A percentile compares a stretch with the other conserved stretches of the same genome.
These are phyloP conservation scores for Talaromyces nanjingensis DNA, from an alignment of 495 filamentous ascomycete genomes.

Conservation along the genomic window DNA sequence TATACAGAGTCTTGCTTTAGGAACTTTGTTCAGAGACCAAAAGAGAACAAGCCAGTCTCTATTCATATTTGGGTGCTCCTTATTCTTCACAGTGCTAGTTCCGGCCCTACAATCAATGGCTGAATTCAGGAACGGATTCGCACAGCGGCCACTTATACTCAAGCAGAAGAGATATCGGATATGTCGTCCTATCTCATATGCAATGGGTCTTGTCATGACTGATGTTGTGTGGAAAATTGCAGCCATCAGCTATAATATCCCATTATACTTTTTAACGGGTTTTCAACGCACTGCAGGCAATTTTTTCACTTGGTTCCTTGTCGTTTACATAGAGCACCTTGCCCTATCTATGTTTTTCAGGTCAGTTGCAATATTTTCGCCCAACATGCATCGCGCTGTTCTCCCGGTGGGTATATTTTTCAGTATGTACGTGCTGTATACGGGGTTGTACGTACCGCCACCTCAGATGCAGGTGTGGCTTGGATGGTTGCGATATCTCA, in stretches of 20 bases:
- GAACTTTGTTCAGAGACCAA: slow-evolving; percentile 22
- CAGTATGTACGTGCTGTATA: slow-evolving; percentile 41
- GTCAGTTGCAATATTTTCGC: slow-evolving; percentile 40
- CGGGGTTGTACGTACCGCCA: slow-evolving; percentile 43
- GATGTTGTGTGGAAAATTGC: slow-evolving; percentile 15
- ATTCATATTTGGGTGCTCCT: slow-evolving; percentile 3
- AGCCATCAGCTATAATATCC: slow-evolving; percentile 7
- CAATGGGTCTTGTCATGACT: slow-evolving; percentile 9
- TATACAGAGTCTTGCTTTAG: slow-evolving; percentile 18
- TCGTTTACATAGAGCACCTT: slow-evolving; percentile 61
- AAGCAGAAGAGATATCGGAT: slow-evolving; percentile 14
- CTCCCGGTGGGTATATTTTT: slow-evolving; percentile 43
- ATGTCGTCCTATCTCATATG: slow-evolving; percentile 14
- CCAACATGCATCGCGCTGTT: slow-evolving; percentile 45
- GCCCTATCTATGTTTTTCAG: slow-evolving; percentile 55
- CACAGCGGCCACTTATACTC: slow-evolving; percentile 12
- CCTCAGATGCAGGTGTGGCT: slow-evolving; percentile 49
- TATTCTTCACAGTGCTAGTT: slow-evolving; percentile 10
- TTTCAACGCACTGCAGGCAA: slow-evolving; percentile 61
- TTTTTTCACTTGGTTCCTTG: slow-evolving; percentile 72
- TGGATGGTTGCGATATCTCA: slow-evolving; percentile 45
- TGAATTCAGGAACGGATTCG: slow-evolving; percentile 15
- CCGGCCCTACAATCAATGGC: slow-evolving; percentile 12
- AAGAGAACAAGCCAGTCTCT: neutral
- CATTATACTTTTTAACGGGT: slow-evolving; percentile 69